Conservation (phyloP, 2,329 filamentous ascomycete species). For the Penicillium griseofulvum region DNA sequence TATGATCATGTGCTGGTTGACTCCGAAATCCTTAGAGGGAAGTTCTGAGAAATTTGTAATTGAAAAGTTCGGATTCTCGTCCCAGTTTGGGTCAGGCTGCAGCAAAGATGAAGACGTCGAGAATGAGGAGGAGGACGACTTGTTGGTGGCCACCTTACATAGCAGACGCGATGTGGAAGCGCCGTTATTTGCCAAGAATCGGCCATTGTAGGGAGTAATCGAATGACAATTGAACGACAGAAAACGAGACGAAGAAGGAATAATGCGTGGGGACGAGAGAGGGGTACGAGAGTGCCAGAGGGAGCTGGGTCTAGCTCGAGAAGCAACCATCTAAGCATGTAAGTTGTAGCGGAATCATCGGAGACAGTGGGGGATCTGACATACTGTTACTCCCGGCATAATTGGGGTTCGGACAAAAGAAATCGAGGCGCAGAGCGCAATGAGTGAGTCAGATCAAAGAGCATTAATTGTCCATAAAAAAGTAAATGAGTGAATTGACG, state of each 20-base stretch:
- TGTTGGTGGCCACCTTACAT: constrained; percentile 15
- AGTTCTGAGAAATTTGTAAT: constrained; percentile 74
- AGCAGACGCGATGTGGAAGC: constrained; percentile 18
- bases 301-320: constrained; percentile 19
- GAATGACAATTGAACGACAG: constrained; percentile 31
- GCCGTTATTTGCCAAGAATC: constrained; percentile 11
- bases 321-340: constrained; percentile 22
- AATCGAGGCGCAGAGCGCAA: constrained; percentile 28
- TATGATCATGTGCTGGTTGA: constrained; percentile 95
- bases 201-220: constrained; percentile 20
- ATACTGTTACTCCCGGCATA: constrained; percentile 35
- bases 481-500: constrained; percentile 12
- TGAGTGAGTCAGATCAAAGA: constrained; percentile 16
- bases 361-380: constrained; percentile 13
- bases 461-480: constrained; percentile 23
- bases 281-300: constrained; percentile 24
- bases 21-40: constrained; percentile 77
- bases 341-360: constrained; percentile 10
- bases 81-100: constrained; percentile 59
- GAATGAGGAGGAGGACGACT: constrained; percentile 28
- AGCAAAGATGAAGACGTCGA: constrained; percentile 33
- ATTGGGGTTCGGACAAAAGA: constrained; percentile 18
- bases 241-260: constrained; percentile 24
- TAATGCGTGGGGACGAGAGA: constrained; percentile 17
- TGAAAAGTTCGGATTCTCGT: constrained; percentile 68